Percentiles rank a stretch among this genome's conserved stretches.
phyloP scores from a whole-genome alignment of 345 rosid genomes.

The Lepidium didymum region DNA sequence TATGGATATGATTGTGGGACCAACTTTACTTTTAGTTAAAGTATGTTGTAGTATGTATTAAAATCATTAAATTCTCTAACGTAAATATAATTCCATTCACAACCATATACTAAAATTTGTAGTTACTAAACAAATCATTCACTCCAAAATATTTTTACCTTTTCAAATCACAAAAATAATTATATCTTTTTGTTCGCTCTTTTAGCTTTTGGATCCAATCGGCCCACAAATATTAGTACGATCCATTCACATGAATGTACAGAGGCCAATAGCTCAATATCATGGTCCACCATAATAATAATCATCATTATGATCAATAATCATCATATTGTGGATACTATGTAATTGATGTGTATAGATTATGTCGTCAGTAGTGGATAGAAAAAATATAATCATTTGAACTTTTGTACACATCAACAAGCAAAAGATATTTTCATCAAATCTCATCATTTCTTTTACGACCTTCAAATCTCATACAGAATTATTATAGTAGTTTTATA shows the following conservation, averaged over 20 bases:
- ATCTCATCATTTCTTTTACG: slow-evolving; percentile 10
- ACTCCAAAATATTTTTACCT: too few relatives aligned
- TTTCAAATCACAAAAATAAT: too few relatives aligned
- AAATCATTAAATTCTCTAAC: too few relatives aligned
- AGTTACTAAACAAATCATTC: too few relatives aligned
- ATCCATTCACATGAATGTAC: not conserved
- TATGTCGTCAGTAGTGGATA: slow-evolving; percentile 1
- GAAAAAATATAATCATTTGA: slow-evolving; percentile 12
- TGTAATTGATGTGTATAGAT: slow-evolving; percentile 4
- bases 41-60: too few relatives aligned
- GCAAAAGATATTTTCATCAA: slow-evolving; percentile 17
- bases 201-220: not conserved
- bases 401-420: slow-evolving; percentile 18
- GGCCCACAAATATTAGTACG: slow-evolving; percentile 3
- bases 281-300: slow-evolving; percentile 27
- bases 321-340: not conserved
- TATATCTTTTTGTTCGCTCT: too few relatives aligned
- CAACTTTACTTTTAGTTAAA: not conserved
- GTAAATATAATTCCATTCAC: too few relatives aligned
- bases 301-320: slow-evolving; percentile 16
- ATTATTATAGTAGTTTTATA: not conserved
- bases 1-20: slow-evolving; percentile 18
- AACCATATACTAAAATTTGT: too few relatives aligned
- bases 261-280: not conserved
- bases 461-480: not conserved